Evolutionary conservation across 805 yeast species (phyloP).

Genomic region (Wickerhamomyces subpelliculosus): DNA sequence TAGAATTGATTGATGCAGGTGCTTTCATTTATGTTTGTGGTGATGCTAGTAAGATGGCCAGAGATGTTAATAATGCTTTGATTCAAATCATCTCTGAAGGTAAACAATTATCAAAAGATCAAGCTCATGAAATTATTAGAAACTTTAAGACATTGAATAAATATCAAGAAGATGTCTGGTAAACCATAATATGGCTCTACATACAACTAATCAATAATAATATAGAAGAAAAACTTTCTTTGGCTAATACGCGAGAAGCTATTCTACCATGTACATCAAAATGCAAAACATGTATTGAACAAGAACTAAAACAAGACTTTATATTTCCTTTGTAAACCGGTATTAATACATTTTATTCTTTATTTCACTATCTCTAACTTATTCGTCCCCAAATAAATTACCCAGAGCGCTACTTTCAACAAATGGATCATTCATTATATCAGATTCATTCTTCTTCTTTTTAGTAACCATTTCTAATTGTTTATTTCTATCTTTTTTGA

Average conservation of each 20-base stretch:
- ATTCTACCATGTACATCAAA: too few relatives aligned
- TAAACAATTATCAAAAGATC: slow-evolving; percentile 56
- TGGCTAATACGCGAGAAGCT: too few relatives aligned
- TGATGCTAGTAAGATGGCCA: slow-evolving; percentile 93
- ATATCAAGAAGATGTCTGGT: slow-evolving; percentile 99
- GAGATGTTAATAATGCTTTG: slow-evolving; percentile 76
- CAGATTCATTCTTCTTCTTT: slow-evolving; percentile 41
- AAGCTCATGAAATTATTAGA: slow-evolving; percentile 73
- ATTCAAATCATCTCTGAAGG: slow-evolving; percentile 53
- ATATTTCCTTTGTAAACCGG: too few relatives aligned
- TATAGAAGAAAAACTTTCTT: too few relatives aligned
- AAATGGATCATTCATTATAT: slow-evolving; percentile 66
- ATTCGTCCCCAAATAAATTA: slow-evolving; percentile 42
- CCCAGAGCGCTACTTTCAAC: slow-evolving; percentile 64
- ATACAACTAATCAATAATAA: too few relatives aligned
- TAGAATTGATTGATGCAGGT: slow-evolving; percentile 50
- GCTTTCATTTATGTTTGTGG: slow-evolving; percentile 95
- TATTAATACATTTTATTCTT: too few relatives aligned
- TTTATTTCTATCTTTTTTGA: slow-evolving; percentile 42
- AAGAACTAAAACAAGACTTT: too few relatives aligned
- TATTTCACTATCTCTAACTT: too few relatives aligned
- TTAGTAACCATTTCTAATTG: slow-evolving; percentile 46
- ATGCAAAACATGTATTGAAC: too few relatives aligned
- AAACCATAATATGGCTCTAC: slow-evolving; percentile 14
- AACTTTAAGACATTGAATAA: slow-evolving; percentile 75